Base-by-base conservation (phyloP, 768 basidiomycete species). In the Terana coerulea region DNA sequence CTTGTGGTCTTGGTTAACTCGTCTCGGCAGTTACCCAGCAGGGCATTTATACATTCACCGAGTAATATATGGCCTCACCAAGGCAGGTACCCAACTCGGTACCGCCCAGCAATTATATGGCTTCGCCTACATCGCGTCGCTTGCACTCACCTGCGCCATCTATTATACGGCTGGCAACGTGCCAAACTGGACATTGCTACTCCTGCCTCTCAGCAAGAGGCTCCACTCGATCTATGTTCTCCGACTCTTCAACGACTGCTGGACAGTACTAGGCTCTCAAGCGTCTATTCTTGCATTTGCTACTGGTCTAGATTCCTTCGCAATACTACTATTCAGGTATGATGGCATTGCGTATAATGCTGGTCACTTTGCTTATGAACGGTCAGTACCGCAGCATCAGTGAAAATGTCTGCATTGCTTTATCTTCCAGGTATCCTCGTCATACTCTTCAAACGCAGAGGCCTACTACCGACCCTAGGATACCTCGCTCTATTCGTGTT, bases 171-270 rank as follows among this genome's bases (percentile, higher is more conserved):
- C 80, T 24, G 76, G 77, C 19, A 76, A 72, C 41, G 65, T 83
- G 10, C 84, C 88, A 14, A 92, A 91, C 66, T 89, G 84, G 84
- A 68, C 79, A 6, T 44, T 90, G 31, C 62, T 91, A 9, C 66
- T 91, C 7, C 74, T 98, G 9, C 83, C 87, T 0, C 72, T 97
- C 36, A 95, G 92, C 78, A 98, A 98, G 69, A 78, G 97, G 47
- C 73, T 95, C 3, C 95, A 98, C 63, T 98, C 95, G 11, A 90
- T 98, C 48, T 98, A 86, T 65, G 82, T 88, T 11, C 72, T 99
- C 47, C 79, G 97, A 17, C 72, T 98, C 5, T 99, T 99, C 75
- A 98, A 98, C 63, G 97, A 99, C 65, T 91, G 90, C 63, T 94
- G 91, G 91, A 77, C 86, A 2, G 74, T 84, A 0, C 66, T 89